Conservation (phyloP, 2,329 filamentous ascomycete species). For the Aotearoamyces nothofagi region DNA sequence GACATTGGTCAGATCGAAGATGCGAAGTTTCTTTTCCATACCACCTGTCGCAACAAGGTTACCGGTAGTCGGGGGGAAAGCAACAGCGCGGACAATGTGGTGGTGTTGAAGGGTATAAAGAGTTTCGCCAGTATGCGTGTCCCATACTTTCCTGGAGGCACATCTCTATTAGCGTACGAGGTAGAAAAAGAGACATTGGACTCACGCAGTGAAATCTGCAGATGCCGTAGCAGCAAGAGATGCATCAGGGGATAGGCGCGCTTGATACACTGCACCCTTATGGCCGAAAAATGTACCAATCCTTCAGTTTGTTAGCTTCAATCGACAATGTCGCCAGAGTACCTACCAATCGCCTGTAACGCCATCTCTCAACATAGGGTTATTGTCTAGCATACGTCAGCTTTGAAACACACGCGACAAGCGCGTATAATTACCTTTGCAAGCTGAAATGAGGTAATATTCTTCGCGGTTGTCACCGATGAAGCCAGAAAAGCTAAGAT, state of each 20-base stretch:
- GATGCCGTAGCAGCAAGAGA: slow-evolving; percentile 82
- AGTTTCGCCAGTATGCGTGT: slow-evolving; percentile 85
- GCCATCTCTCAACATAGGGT: slow-evolving; percentile 95
- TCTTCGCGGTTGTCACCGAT: slow-evolving; percentile 41
- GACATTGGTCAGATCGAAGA: slow-evolving; percentile 62
- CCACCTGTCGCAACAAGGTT: slow-evolving; percentile 88
- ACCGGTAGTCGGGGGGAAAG: slow-evolving; percentile 68
- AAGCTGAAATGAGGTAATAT: slow-evolving; percentile 61
- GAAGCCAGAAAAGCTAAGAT: slow-evolving; percentile 55
- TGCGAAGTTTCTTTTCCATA: slow-evolving; percentile 88
- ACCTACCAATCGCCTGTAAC: slow-evolving; percentile 81
- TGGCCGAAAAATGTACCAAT: slow-evolving; percentile 97
- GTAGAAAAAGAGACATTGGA: slow-evolving; percentile 6
- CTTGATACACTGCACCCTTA: slow-evolving; percentile 97
- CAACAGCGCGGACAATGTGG: slow-evolving; percentile 88
- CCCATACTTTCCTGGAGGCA: slow-evolving; percentile 86
- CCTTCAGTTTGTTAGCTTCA: slow-evolving; percentile 25
- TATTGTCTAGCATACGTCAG: slow-evolving; percentile 49
- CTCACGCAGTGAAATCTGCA: slow-evolving; percentile 87
- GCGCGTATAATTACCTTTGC: slow-evolving; percentile 43
- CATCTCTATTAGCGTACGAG: too few species aligned
- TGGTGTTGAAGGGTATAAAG: slow-evolving; percentile 78
- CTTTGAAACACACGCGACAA: too few species aligned
- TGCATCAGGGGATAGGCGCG: slow-evolving; percentile 76
- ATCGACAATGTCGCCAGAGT: slow-evolving; percentile 1